Conservation (phyloP, 768 basidiomycete genomes). For the Boletus huronensis region DNA sequence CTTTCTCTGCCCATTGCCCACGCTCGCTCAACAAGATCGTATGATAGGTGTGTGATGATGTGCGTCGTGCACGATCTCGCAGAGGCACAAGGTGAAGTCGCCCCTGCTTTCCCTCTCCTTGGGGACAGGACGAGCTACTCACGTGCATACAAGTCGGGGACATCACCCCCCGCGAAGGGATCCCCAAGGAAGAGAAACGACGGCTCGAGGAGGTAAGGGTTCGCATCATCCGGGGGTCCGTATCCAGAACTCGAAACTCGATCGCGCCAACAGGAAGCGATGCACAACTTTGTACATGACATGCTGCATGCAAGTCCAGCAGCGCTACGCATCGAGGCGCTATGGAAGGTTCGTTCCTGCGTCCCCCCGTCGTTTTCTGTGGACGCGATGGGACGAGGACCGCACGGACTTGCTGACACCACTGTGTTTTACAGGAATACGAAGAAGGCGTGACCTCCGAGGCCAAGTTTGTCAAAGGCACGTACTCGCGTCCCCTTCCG, state of each 20-base stretch:
- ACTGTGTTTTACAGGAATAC: conserved; percentile 60
- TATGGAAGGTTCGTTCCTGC: conserved; percentile 56
- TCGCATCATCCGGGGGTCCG: too few species aligned
- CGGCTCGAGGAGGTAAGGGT: conserved; percentile 64
- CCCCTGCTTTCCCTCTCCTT: not conserved
- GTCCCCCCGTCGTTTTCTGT: too few species aligned
- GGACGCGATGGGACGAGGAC: too few species aligned
- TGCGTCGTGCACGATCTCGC: conserved; percentile 92
- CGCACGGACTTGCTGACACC: not conserved
- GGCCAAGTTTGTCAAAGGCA: conserved; percentile 85
- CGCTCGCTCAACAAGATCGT: too few species aligned
- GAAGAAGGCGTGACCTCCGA: conserved; percentile 71
- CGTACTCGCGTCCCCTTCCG: not conserved
- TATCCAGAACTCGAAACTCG: not conserved
- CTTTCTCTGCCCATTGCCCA: not conserved
- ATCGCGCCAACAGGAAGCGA: conserved; percentile 61
- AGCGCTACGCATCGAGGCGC: conserved; percentile 58
- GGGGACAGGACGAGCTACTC: not conserved
- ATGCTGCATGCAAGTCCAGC: conserved; percentile 81
- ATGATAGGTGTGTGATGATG: conserved; percentile 74
- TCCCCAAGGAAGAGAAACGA: conserved; percentile 77
- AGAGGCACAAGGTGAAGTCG: conserved; percentile 74
- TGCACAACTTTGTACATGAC: conserved; percentile 83
- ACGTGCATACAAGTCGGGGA: conserved; percentile 68
- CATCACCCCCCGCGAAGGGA: conserved; percentile 86